phyloP scores from a whole-genome alignment of 441 rosid genomes.

The Isatis lusitanica region DNA sequence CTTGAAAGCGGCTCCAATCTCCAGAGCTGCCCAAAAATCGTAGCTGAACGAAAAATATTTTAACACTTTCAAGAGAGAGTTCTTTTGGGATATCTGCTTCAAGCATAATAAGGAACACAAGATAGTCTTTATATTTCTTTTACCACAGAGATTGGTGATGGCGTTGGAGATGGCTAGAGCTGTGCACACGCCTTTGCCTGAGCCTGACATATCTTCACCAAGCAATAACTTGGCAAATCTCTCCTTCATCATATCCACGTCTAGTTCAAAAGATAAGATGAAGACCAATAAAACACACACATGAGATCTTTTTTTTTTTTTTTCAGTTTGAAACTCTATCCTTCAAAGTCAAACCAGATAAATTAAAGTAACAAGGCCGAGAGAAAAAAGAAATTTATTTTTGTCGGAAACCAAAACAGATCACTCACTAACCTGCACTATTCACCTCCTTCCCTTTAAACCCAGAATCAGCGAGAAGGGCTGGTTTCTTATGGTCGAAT shows the following conservation, averaged over 20 bases:
- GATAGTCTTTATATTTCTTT: not conserved
- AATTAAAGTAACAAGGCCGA: not conserved
- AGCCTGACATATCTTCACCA: constrained; percentile 81
- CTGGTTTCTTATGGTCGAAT: constrained; percentile 33
- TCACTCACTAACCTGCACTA: constrained; percentile 49
- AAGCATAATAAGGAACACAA: constrained; percentile 7
- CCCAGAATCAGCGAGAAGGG: constrained; percentile 33
- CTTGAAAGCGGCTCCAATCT: constrained; percentile 56
- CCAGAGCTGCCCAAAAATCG: constrained; percentile 76
- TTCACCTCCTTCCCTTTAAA: constrained; percentile 39
- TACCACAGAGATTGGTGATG: constrained; percentile 72
- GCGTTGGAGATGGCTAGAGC: constrained; percentile 70
- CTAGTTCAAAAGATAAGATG: constrained; percentile 30
- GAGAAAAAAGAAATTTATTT: not conserved
- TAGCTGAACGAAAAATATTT: constrained; percentile 37
- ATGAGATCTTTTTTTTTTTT: not conserved
- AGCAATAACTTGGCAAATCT: constrained; percentile 69
- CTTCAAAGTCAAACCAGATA: not conserved
- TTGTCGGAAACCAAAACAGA: constrained; percentile 19
- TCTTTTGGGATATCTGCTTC: not conserved
- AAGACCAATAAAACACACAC: not conserved
- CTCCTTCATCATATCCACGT: constrained; percentile 68
- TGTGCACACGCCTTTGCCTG: constrained; percentile 69
- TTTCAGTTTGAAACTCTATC: not conserved
- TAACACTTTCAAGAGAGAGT: not conserved